A percentile compares a stretch with the other conserved stretches of the same genome.
These are phyloP conservation scores for Yamadazyma triangularis DNA, from an alignment of 1,139 yeast species.

Conservation along the genomic window DNA sequence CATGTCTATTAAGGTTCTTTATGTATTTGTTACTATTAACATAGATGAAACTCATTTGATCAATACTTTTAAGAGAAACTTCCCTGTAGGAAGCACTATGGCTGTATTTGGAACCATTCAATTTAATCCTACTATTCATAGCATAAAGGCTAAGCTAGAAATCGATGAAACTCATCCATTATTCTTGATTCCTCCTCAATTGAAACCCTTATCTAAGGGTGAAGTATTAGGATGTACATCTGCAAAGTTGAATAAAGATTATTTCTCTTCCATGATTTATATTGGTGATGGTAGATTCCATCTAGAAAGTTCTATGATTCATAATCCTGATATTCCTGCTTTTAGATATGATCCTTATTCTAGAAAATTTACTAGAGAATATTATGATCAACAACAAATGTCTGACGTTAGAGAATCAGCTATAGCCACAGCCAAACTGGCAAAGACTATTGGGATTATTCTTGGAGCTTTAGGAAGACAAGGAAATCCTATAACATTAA, in stretches of 20 bases:
- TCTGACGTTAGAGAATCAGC: conserved; percentile 72
- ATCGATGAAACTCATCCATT: conserved; percentile 47
- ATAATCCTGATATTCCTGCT: conserved; percentile 89
- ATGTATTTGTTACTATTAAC: conserved; percentile 91
- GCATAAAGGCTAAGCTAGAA: conserved; percentile 58
- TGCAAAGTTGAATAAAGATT: conserved; percentile 62
- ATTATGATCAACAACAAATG: conserved; percentile 83
- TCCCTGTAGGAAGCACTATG: conserved; percentile 53
- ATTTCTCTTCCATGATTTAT: conserved; percentile 76
- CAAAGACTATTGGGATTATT: conserved; percentile 74
- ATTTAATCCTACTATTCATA: conserved; percentile 90
- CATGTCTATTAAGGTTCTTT: conserved; percentile 82
- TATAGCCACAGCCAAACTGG: conserved; percentile 51
- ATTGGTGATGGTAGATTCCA: conserved; percentile 97
- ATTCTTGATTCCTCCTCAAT: conserved; percentile 81
- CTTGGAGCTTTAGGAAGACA: conserved; percentile 97
- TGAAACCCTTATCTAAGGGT: conserved; percentile 89
- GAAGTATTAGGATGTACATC: conserved; percentile 97
- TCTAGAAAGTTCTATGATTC: conserved; percentile 94
- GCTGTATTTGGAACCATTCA: conserved; percentile 96
- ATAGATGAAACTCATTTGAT: conserved; percentile 81
- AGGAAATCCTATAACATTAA: conserved; percentile 78
- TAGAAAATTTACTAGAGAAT: conserved; percentile 82
- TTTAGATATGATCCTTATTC: conserved; percentile 93
- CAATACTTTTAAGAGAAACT: conserved; percentile 70